A percentile compares a stretch with the other conserved stretches of the same genome.
Evolutionary conservation across 2,329 filamentous ascomycete genomes (phyloP).

Genomic region (Trichoderma breve): DNA sequence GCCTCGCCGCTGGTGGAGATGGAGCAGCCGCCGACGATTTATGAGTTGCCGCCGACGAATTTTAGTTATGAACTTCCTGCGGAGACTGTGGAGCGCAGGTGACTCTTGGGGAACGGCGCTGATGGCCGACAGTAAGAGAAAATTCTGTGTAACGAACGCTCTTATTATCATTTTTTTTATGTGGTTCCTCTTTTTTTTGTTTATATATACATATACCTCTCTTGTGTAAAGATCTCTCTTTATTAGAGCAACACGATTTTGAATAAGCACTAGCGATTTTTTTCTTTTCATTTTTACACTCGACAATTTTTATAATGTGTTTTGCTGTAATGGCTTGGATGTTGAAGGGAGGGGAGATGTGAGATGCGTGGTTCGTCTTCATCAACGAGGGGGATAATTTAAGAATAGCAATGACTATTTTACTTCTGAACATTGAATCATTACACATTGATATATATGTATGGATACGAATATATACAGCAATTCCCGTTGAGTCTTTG

Average conservation of each 20-base stretch:
- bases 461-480: neutral
- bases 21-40: slow-evolving; percentile 14
- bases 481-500: neutral
- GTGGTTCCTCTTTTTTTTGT: neutral
- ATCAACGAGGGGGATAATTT: neutral
- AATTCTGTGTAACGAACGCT: neutral
- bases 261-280: slow-evolving; percentile 5
- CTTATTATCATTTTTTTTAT: neutral
- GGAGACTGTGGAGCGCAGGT: slow-evolving; percentile 4
- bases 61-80: slow-evolving; percentile 10
- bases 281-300: neutral
- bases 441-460: neutral
- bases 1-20: slow-evolving; percentile 1
- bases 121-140: neutral
- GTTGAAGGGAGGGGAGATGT: neutral
- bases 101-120: neutral
- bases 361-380: neutral
- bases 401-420: neutral
- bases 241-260: neutral
- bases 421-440: neutral
- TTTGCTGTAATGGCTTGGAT: neutral
- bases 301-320: neutral
- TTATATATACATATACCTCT: neutral
- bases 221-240: neutral
- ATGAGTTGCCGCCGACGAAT: slow-evolving; percentile 6